Evolutionary conservation across 2,329 filamentous ascomycete genomes (phyloP), one percentile per base, ranked within the genome.

Genomic region (Penicillium brasilianum): DNA sequence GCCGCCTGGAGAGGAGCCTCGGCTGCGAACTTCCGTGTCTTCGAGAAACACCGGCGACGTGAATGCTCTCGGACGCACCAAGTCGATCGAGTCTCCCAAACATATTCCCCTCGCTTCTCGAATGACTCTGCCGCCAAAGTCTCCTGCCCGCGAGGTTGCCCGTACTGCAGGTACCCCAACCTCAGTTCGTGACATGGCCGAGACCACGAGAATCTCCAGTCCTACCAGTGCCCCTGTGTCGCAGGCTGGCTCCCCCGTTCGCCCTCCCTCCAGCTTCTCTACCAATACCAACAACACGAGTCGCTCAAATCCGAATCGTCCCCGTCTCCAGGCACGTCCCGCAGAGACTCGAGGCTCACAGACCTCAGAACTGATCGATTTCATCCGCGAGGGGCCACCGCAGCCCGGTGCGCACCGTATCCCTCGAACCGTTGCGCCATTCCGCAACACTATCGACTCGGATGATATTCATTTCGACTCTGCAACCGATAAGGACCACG

Each of bases 291-390:
- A 46, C 50, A 61, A 55, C 30, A 61, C 61, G 0, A 53, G 64
- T 43, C 65, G 63, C 22, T 69, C 65, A 57, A 72, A 66, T 48
- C 67, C 64, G 56, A 72, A 68, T 50, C 66, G 64, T 59, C 81
- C 80, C 50, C 86, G 85, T 61, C 83, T 90, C 51, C 85, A 90
- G 75, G 88, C 94, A 60, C 90, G 92, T 52, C 88, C 92, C 63
- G 87, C 91, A 39, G 82, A 84, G 44, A 84, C 88, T 53, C 81
- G 80, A 59, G 83, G 82, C 55, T 87, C 87, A 54, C 88, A 89
- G 66, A 96, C 89, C 59, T 90, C 91, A 13, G 95, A 97, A 62
- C 81, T 99, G 60, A 97, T 97, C 66, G 93, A 98, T 74, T 98
- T 99, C 75, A 96, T 99, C 66, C 89, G 93, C 49, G 89, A 92